Evolutionary conservation across 2,329 filamentous ascomycete species (phyloP).

Genomic region (Epichloe hybrida): DNA sequence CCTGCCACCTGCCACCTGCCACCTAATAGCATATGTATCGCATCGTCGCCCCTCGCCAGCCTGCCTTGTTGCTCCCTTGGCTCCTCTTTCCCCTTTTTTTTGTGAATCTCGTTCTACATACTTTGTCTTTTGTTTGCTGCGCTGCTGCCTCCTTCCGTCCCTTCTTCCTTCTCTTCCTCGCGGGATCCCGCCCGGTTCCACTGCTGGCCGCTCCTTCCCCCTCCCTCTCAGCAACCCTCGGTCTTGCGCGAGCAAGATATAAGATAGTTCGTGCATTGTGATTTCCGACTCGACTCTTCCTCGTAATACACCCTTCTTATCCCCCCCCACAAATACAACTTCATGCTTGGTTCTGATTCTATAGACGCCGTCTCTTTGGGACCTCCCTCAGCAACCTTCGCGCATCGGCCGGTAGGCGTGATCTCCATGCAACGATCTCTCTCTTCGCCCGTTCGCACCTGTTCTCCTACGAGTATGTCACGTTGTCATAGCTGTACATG

Average conservation of each 20-base stretch:
- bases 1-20: background rate
- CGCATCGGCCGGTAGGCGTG: slow-evolving; percentile 20
- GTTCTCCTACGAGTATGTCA: slow-evolving; percentile 46
- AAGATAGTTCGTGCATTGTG: background rate
- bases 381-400: background rate
- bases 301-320: background rate
- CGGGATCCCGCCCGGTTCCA: background rate
- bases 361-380: background rate
- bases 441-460: slow-evolving; percentile 47
- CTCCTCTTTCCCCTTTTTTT: background rate
- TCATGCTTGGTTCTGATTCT: background rate
- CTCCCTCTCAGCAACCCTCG: background rate
- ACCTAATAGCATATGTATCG: background rate
- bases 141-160: background rate
- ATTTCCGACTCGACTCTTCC: background rate
- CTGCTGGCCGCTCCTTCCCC: background rate
- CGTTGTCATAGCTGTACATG: background rate
- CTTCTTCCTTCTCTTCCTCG: background rate
- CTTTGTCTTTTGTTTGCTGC: background rate
- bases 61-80: background rate
- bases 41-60: background rate
- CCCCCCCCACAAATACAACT: background rate
- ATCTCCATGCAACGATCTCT: slow-evolving; percentile 49
- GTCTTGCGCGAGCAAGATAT: background rate
- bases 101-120: background rate